A percentile compares a stretch with the other conserved stretches of the same genome.
These are phyloP conservation scores for Salix viminalis DNA, from an alignment of 345 rosid genomes.

Conservation along the genomic window DNA sequence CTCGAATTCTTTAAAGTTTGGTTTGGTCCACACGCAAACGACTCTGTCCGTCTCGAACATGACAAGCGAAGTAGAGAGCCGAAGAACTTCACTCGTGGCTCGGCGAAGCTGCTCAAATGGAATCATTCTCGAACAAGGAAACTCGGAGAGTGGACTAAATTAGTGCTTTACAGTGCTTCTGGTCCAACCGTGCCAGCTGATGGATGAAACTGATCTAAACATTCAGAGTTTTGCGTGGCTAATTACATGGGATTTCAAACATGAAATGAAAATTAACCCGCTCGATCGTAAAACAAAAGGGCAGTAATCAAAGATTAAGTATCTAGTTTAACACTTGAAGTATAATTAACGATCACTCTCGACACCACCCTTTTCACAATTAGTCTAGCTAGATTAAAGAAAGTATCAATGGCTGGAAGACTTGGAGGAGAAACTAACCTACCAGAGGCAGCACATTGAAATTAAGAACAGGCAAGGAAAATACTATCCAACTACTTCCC, in stretches of 20 bases:
- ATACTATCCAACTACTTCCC: conserved; percentile 14
- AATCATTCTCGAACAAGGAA: not conserved
- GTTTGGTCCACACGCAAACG: conserved; percentile 3
- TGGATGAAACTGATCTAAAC: too few relatives aligned
- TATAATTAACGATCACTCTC: too few relatives aligned
- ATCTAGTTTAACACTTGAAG: too few relatives aligned
- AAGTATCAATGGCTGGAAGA: not conserved
- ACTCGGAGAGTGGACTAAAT: not conserved
- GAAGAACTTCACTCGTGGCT: not conserved
- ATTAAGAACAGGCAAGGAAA: not conserved
- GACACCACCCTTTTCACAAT: not conserved
- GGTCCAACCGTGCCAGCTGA: too few relatives aligned
- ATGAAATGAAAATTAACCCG: too few relatives aligned
- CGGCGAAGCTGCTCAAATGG: not conserved
- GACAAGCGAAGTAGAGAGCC: not conserved
- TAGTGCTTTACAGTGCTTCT: not conserved
- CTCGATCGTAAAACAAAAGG: too few relatives aligned
- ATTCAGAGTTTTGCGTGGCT: too few relatives aligned
- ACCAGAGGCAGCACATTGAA: not conserved
- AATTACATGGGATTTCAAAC: too few relatives aligned
- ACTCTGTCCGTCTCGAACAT: not conserved
- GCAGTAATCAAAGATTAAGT: too few relatives aligned
- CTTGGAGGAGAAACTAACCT: not conserved
- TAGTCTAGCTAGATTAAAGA: not conserved
- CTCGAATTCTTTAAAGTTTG: not conserved